These are phyloP conservation scores for Amylocarpus encephaloides DNA, from an alignment of 2,329 filamentous ascomycete species.

Conservation along the genomic window DNA sequence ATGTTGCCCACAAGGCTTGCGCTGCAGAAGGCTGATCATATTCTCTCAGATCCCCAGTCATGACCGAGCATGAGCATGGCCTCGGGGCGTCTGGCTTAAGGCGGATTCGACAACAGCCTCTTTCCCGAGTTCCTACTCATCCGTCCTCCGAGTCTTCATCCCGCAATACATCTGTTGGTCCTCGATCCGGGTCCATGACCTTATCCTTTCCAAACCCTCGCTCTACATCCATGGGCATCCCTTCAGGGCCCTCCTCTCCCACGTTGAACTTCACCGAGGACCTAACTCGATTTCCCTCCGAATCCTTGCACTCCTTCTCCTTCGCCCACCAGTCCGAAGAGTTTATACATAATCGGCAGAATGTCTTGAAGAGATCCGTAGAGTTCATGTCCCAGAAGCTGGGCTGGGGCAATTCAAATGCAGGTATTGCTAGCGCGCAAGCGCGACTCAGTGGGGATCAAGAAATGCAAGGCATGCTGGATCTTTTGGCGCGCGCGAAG, in stretches of 20 bases:
- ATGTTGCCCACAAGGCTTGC: slow-evolving; percentile 1
- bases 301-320: slow-evolving; percentile 96
- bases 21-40: slow-evolving; percentile 19
- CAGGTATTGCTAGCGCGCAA: slow-evolving; percentile 75
- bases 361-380: slow-evolving; percentile 84
- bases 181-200: slow-evolving; percentile 62
- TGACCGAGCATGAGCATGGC: slow-evolving; percentile 82
- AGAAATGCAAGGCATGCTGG: slow-evolving; percentile 85
- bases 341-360: slow-evolving; percentile 83
- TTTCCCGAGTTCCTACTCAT: slow-evolving; percentile 57
- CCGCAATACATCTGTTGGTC: slow-evolving; percentile 50
- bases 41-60: slow-evolving; percentile 63
- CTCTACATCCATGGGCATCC: slow-evolving; percentile 22
- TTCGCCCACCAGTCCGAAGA: slow-evolving; percentile 96
- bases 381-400: slow-evolving; percentile 89
- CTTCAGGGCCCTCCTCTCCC: slow-evolving; percentile 62
- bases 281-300: slow-evolving; percentile 83
- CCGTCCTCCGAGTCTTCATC: slow-evolving; percentile 60
- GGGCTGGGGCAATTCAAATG: slow-evolving; percentile 66
- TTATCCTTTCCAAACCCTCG: slow-evolving; percentile 50
- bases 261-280: slow-evolving; percentile 73
- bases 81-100: slow-evolving; percentile 79
- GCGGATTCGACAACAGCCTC: slow-evolving; percentile 84
- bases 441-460: slow-evolving; percentile 75
- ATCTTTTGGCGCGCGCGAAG: slow-evolving; percentile 76